Evolutionary conservation across 768 basidiomycete species (phyloP).

Genomic region (Leccinellum luteum): DNA sequence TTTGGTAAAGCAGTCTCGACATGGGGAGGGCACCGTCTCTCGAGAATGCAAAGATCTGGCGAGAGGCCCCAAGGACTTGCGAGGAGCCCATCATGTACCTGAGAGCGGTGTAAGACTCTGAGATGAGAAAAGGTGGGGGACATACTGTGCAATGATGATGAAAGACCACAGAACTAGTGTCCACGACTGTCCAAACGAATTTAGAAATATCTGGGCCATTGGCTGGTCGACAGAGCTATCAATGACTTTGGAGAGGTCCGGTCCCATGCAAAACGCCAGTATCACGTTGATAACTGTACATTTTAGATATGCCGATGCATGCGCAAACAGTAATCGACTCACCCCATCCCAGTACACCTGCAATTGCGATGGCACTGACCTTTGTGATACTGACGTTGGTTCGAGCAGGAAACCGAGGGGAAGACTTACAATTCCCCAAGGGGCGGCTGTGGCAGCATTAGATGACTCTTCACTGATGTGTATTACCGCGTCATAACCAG

Average conservation of each 20-base stretch:
- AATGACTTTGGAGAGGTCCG: slow-evolving; percentile 39
- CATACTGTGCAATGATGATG: slow-evolving; percentile 46
- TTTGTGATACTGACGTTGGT: neutral
- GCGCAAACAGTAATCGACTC: neutral
- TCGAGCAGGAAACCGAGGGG: neutral
- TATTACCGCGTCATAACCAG: slow-evolving; percentile 46
- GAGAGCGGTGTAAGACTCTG: neutral
- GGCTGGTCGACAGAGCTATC: slow-evolving; percentile 36
- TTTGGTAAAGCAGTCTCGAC: neutral
- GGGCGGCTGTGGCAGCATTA: slow-evolving; percentile 53
- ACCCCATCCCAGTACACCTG: slow-evolving; percentile 48
- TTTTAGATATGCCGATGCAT: neutral
- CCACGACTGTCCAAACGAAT: slow-evolving; percentile 40
- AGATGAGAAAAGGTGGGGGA: neutral
- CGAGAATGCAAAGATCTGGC: neutral
- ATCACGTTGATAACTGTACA: slow-evolving; percentile 45
- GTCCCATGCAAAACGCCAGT: slow-evolving; percentile 57
- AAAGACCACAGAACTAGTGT: slow-evolving; percentile 52
- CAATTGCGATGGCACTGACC: slow-evolving; percentile 39
- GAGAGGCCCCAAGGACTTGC: neutral
- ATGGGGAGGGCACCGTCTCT: neutral
- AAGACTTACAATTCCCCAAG: slow-evolving; percentile 51
- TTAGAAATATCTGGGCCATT: slow-evolving; percentile 41
- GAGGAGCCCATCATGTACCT: slow-evolving; percentile 34
- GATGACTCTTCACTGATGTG: slow-evolving; percentile 53